Conservation (phyloP, 345 rosid genomes). For the Rhizophora apiculata region DNA sequence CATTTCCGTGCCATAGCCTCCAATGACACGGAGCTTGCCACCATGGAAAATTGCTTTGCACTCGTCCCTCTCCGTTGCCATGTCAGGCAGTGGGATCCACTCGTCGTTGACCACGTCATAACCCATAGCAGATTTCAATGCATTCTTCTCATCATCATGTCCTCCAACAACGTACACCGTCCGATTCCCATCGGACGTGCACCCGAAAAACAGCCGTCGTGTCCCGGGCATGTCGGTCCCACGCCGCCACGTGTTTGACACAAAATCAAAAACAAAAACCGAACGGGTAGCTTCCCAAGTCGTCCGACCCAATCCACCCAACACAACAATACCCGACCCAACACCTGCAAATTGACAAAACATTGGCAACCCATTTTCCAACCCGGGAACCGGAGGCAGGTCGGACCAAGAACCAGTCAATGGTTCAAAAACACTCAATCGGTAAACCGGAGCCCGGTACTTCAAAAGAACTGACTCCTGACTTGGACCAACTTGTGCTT, state of each 20-base stretch:
- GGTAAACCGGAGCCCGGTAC: conserved; percentile 29
- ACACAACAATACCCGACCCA: conserved; percentile 60
- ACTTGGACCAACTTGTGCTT: conserved; percentile 40
- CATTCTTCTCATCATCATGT: conserved; percentile 62
- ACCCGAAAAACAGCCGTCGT: conserved; percentile 55
- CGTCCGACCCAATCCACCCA: conserved; percentile 76
- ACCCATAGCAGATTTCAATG: conserved; percentile 52
- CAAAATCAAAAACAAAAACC: conserved; percentile 50
- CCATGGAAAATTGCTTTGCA: conserved; percentile 56
- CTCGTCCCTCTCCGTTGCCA: conserved; percentile 73
- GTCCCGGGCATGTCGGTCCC: conserved; percentile 71
- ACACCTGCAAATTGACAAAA: conserved; percentile 54
- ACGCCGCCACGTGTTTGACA: conserved; percentile 55
- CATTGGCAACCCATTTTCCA: conserved; percentile 49
- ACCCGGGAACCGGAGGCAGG: conserved; percentile 52
- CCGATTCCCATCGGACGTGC: conserved; percentile 58
- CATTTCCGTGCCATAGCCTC: conserved; percentile 70
- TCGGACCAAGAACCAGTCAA: conserved; percentile 52
- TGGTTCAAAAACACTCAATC: conserved; percentile 47
- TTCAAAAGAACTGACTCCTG: conserved; percentile 24
- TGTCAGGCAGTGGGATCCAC: conserved; percentile 63
- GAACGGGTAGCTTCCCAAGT: conserved; percentile 54
- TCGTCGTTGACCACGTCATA: conserved; percentile 57
- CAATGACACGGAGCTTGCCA: conserved; percentile 67
- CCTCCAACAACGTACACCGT: conserved; percentile 73